A percentile compares a stretch with the other conserved stretches of the same genome.
Evolutionary conservation across 2,329 filamentous ascomycete genomes (phyloP).

Genomic region (Neofusicoccum cordaticola): DNA sequence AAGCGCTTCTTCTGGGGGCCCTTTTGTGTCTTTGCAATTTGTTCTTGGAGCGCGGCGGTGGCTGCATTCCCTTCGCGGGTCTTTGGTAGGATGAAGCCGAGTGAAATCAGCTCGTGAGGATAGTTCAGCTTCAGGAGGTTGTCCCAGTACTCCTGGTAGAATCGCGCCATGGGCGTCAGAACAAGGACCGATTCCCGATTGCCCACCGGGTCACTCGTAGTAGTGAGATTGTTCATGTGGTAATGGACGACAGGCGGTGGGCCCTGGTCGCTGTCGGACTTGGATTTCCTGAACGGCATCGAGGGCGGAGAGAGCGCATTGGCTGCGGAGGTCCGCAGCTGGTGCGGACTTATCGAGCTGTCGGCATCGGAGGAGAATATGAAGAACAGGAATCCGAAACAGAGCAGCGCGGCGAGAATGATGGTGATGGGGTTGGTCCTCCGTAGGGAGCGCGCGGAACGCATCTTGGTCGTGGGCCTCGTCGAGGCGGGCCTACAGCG

Average conservation of each 20-base stretch:
- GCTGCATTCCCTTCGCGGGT: constrained; percentile 88
- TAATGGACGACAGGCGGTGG: constrained; percentile 89
- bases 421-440: constrained; percentile 76
- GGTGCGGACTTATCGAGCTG: constrained; percentile 48
- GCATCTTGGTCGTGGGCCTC: constrained; percentile 41
- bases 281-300: constrained; percentile 68
- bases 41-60: constrained; percentile 76
- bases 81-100: constrained; percentile 95
- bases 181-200: constrained; percentile 87
- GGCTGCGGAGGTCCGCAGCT: constrained; percentile 58
- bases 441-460: constrained; percentile 66
- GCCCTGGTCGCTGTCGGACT: constrained; percentile 49
- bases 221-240: constrained; percentile 92
- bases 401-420: constrained; percentile 67
- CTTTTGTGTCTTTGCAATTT: constrained; percentile 81
- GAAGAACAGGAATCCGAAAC: constrained; percentile 56
- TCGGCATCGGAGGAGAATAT: constrained; percentile 56
- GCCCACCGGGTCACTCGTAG: constrained; percentile 68
- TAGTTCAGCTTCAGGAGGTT: constrained; percentile 82
- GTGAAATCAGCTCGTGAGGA: constrained; percentile 88
- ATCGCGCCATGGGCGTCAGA: constrained; percentile 86
- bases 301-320: constrained; percentile 72
- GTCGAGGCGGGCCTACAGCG: not conserved
- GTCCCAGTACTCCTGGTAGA: constrained; percentile 95
- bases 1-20: constrained; percentile 80